Evolutionary conservation across 805 yeast genomes (phyloP).

Genomic region (Nakazawaea ernobii): DNA sequence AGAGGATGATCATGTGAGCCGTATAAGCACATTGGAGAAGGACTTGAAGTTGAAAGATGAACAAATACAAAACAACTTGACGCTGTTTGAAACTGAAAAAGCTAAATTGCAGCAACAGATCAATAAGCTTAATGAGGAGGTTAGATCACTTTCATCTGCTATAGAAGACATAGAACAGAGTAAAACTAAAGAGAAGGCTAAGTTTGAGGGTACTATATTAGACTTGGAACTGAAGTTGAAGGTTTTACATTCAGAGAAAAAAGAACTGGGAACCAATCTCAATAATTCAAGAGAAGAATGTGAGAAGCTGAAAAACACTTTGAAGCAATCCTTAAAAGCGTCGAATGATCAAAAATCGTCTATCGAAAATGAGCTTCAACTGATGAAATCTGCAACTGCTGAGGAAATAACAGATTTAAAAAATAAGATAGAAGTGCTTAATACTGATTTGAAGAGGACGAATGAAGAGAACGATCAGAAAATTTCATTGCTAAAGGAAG

Average conservation of each 20-base stretch:
- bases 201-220: too few relatives aligned
- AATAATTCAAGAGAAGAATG: neutral
- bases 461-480: neutral
- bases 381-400: neutral
- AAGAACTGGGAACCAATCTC: constrained; percentile 10
- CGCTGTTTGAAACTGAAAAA: too few relatives aligned
- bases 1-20: too few relatives aligned
- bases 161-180: too few relatives aligned
- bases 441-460: neutral
- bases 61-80: neutral
- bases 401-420: constrained; percentile 14
- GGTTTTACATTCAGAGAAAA: too few relatives aligned
- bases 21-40: neutral
- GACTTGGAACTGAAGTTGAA: neutral
- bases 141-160: too few relatives aligned
- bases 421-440: constrained; percentile 10
- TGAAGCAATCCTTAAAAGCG: neutral
- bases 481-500: neutral
- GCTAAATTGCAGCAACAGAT: too few relatives aligned
- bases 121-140: too few relatives aligned
- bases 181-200: too few relatives aligned
- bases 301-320: constrained; percentile 1
- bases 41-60: neutral
- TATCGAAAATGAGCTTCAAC: neutral
- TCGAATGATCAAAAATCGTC: neutral